phyloP scores from a whole-genome alignment of 176 grass and related monocot genomes.

The Aegilops umbellulata region DNA sequence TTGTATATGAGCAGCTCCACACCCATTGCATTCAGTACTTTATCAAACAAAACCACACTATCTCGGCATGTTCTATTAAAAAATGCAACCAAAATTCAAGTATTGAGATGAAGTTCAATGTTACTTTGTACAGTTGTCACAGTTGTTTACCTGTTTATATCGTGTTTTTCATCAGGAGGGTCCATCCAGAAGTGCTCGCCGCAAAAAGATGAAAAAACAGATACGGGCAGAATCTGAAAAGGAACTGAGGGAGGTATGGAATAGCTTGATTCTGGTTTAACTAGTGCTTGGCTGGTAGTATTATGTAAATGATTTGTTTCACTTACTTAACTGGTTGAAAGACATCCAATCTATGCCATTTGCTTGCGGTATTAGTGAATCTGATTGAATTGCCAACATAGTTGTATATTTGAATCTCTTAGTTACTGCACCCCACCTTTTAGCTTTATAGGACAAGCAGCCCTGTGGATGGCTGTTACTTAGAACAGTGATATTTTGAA shows the following conservation, averaged over 20 bases:
- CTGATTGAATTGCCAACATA: background rate
- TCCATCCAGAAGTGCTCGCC: constrained; percentile 5
- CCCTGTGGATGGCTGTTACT: background rate
- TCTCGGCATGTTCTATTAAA: background rate
- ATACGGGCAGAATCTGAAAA: background rate
- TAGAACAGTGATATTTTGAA: background rate
- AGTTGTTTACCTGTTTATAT: background rate
- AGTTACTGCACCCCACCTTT: background rate
- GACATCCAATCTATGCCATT: background rate
- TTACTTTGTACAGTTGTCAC: background rate
- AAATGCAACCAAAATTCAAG: background rate
- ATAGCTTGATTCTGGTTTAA: background rate
- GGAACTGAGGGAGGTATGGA: background rate
- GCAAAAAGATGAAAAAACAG: background rate
- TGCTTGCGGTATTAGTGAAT: background rate
- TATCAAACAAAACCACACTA: background rate
- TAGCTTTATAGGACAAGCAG: background rate
- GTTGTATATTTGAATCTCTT: background rate
- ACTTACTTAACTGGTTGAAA: background rate
- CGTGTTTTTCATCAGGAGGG: background rate
- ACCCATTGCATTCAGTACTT: background rate
- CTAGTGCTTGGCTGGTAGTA: background rate
- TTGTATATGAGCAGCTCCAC: background rate
- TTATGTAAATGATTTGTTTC: background rate
- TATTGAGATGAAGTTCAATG: background rate